These are phyloP conservation scores for Exutisphaerella laricina DNA, from an alignment of 2,329 filamentous ascomycete genomes.

Conservation along the genomic window DNA sequence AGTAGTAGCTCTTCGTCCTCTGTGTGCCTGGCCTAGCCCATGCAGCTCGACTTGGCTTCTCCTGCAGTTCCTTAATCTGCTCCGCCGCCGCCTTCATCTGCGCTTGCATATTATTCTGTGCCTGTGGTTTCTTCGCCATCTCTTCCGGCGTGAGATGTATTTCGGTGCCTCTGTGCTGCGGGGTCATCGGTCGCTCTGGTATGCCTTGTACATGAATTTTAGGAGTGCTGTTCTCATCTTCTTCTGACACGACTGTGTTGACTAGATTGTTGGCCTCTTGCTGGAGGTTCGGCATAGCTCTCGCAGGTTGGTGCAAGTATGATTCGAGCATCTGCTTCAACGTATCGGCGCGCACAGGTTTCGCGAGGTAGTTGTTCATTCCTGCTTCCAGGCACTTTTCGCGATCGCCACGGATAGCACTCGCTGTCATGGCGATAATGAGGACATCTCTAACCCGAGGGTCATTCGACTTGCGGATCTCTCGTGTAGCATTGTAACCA, in stretches of 20 bases:
- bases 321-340: constrained; percentile 75
- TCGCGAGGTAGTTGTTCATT: constrained; percentile 97
- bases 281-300: constrained; percentile 42
- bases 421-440: constrained; percentile 97
- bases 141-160: constrained; percentile 27
- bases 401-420: constrained; percentile 85
- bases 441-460: constrained; percentile 73
- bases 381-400: constrained; percentile 94
- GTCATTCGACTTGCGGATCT: constrained; percentile 70
- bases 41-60: constrained; percentile 1
- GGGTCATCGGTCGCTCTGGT: constrained; percentile 18
- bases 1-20: constrained; percentile 5
- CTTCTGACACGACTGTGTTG: constrained; percentile 28
- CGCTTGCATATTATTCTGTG: constrained; percentile 15
- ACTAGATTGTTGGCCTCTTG: constrained; percentile 43
- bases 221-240: constrained; percentile 8
- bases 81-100: constrained; percentile 16
- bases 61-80: constrained; percentile 17
- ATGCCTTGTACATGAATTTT: background rate
- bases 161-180: constrained; percentile 20
- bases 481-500: constrained; percentile 83
- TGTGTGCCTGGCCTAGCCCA: background rate
- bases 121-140: constrained; percentile 22
- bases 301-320: constrained; percentile 51
- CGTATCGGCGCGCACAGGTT: constrained; percentile 84